Conservation (phyloP, 768 basidiomycete genomes). For the Cystobasidiopsis lactophilus region DNA sequence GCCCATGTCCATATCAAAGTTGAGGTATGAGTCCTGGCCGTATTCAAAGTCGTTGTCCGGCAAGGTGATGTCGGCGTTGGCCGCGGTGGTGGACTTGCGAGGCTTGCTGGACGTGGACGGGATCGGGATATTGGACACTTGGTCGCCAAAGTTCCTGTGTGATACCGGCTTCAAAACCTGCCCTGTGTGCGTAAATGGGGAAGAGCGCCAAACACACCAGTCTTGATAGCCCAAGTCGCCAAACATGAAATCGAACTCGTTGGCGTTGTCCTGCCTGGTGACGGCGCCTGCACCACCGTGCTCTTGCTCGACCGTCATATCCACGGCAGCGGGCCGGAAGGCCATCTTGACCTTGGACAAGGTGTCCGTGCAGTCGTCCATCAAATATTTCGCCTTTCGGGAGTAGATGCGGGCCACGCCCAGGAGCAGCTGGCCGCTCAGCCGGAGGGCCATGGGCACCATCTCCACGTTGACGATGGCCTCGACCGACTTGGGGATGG, state of each 20-base stretch:
- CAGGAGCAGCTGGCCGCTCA: conserved; percentile 88
- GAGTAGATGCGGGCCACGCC: conserved; percentile 96
- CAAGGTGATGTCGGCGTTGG: conserved; percentile 74
- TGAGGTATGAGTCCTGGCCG: conserved; percentile 52
- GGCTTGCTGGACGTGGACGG: background rate
- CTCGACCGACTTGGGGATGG: conserved; percentile 87
- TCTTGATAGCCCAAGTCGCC: conserved; percentile 6
- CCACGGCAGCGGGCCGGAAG: conserved; percentile 82
- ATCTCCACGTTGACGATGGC: conserved; percentile 87
- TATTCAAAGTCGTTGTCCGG: conserved; percentile 49
- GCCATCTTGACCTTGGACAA: conserved; percentile 87
- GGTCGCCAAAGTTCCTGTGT: conserved; percentile 35
- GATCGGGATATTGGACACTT: background rate
- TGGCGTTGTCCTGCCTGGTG: conserved; percentile 46
- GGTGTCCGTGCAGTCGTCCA: conserved; percentile 95
- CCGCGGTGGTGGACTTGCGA: conserved; percentile 29
- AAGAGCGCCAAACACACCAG: background rate
- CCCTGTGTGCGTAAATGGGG: background rate
- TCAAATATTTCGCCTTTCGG: conserved; percentile 85
- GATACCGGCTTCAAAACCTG: background rate
- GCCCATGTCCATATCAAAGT: conserved; percentile 32
- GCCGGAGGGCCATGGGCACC: conserved; percentile 65
- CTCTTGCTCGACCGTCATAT: conserved; percentile 86
- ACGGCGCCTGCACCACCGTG: conserved; percentile 69
- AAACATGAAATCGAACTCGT: conserved; percentile 31